phyloP scores from a whole-genome alignment of 257 asterid species.

The Nicotiana sylvestris region DNA sequence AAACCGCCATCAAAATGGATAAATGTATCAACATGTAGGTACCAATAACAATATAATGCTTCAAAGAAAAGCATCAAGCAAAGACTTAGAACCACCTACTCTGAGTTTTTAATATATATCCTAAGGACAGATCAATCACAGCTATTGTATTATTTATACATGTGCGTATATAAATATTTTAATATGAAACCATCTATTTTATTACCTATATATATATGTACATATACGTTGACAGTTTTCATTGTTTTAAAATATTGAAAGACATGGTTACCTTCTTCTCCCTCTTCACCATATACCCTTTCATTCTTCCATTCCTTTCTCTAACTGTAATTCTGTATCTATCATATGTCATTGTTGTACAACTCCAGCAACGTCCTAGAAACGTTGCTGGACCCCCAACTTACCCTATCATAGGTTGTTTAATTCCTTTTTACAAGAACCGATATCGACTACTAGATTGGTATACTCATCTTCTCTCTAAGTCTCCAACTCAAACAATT shows the following conservation, averaged over 20 bases:
- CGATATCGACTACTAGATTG: slow-evolving; percentile 49
- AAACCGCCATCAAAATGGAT: not conserved
- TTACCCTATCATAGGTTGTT: slow-evolving; percentile 51
- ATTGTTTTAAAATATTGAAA: not conserved
- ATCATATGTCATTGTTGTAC: not conserved
- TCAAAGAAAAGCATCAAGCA: not conserved
- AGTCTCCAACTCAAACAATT: slow-evolving; percentile 48
- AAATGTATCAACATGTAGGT: not conserved
- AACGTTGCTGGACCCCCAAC: slow-evolving; percentile 30
- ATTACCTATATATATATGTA: not conserved
- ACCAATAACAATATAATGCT: not conserved
- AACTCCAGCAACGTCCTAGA: not conserved
- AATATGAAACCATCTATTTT: not conserved
- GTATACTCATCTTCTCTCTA: slow-evolving; percentile 60
- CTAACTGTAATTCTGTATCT: not conserved
- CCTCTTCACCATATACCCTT: not conserved
- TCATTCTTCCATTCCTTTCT: not conserved
- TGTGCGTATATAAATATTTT: not conserved
- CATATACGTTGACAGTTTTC: not conserved
- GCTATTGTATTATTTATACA: not conserved
- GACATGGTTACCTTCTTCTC: not conserved
- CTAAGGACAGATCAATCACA: not conserved
- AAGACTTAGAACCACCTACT: slow-evolving; percentile 4
- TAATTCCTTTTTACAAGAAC: slow-evolving; percentile 56
- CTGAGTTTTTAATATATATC: not conserved